Conservation (phyloP, 305 asterid genomes). For the Nicotiana rustica region DNA sequence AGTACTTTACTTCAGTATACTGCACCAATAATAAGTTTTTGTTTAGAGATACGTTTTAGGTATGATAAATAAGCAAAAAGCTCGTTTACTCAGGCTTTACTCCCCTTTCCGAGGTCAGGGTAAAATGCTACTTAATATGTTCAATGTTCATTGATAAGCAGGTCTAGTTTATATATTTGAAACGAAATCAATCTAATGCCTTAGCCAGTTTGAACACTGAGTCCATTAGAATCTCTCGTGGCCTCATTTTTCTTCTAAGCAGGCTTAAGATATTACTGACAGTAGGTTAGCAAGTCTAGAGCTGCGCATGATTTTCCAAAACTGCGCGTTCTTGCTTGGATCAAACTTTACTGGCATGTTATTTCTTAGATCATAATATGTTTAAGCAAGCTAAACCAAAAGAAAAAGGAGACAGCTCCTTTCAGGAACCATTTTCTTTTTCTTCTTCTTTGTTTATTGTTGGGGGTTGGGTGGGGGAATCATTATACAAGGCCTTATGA, state of each 20-base stretch:
- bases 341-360: background rate
- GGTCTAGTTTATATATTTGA: background rate
- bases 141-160: background rate
- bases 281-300: background rate
- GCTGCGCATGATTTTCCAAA: background rate
- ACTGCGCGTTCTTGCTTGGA: background rate
- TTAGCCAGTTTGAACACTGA: background rate
- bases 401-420: too few species aligned
- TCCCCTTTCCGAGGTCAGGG: background rate
- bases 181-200: background rate
- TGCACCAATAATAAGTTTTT: constrained; percentile 42
- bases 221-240: background rate
- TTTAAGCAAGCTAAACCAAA: background rate
- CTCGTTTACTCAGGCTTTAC: background rate
- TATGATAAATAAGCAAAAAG: background rate
- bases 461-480: too few species aligned
- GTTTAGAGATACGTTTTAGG: constrained; percentile 34
- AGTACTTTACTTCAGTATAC: constrained; percentile 51
- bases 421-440: too few species aligned
- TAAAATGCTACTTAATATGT: background rate
- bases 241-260: background rate
- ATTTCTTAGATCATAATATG: background rate
- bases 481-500: too few species aligned
- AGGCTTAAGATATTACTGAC: background rate
- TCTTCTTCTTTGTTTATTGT: too few species aligned